These are phyloP conservation scores for Solanum neorickii DNA, from an alignment of 257 asterid genomes.

Conservation along the genomic window DNA sequence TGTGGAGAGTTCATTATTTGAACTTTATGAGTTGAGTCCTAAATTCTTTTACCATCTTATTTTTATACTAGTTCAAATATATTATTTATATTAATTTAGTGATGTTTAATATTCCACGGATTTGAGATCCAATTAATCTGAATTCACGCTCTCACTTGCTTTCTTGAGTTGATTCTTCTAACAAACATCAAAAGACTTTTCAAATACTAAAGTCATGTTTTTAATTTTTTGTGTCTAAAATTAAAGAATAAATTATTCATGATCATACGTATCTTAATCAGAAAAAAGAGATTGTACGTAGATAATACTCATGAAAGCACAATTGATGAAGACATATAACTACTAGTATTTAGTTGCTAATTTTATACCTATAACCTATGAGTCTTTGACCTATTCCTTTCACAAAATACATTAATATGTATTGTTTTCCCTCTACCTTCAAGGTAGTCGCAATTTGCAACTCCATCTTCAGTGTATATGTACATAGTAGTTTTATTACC, in stretches of 20 bases:
- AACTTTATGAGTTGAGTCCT: neutral
- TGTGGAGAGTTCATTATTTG: fast-evolving
- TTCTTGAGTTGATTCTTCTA: neutral
- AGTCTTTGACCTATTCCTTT: neutral
- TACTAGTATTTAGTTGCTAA: neutral
- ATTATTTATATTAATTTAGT: neutral
- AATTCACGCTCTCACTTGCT: neutral
- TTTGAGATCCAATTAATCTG: neutral
- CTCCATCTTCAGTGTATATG: neutral
- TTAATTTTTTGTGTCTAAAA: neutral
- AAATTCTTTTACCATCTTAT: neutral
- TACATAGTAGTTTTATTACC: neutral
- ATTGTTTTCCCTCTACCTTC: neutral
- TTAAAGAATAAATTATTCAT: neutral
- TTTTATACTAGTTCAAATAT: neutral
- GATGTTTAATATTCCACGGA: neutral
- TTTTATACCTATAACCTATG: neutral
- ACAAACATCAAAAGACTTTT: neutral
- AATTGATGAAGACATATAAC: neutral
- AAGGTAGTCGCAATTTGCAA: neutral
- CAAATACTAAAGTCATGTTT: neutral
- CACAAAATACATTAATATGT: neutral
- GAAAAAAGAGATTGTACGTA: neutral
- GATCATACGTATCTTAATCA: neutral
- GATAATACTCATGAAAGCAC: neutral